phyloP scores from a whole-genome alignment of 305 asterid genomes.

The Fraxinus latifolia region DNA sequence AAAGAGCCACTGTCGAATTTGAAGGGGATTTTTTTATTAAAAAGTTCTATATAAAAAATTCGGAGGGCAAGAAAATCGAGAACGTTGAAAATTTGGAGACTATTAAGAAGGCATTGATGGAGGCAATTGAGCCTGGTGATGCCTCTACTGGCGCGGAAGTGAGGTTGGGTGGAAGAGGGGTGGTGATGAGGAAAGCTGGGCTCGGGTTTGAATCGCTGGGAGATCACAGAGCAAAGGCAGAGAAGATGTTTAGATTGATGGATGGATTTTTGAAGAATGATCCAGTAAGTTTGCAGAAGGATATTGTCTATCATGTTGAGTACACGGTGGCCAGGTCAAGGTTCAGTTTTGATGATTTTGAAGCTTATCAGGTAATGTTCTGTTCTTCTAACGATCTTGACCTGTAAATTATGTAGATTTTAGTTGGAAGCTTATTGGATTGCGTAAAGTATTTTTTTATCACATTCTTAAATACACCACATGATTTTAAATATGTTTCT shows the following conservation, averaged over 20 bases:
- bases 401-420: background rate
- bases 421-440: background rate
- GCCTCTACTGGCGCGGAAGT: slow-evolving; percentile 10
- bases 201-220: slow-evolving; percentile 33
- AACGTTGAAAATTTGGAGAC: slow-evolving; percentile 26
- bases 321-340: slow-evolving; percentile 51
- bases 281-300: slow-evolving; percentile 41
- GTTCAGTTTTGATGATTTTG: slow-evolving; percentile 54
- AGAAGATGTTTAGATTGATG: slow-evolving; percentile 45
- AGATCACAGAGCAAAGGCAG: slow-evolving; percentile 33
- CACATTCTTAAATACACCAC: background rate
- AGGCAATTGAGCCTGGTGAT: slow-evolving; percentile 29
- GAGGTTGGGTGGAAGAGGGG: slow-evolving; percentile 38
- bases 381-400: background rate
- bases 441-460: background rate
- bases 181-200: slow-evolving; percentile 43
- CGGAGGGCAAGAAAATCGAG: slow-evolving; percentile 38
- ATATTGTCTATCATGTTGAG: slow-evolving; percentile 50
- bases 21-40: slow-evolving; percentile 39
- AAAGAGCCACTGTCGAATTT: slow-evolving; percentile 41
- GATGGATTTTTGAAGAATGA: slow-evolving; percentile 43
- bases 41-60: slow-evolving; percentile 33
- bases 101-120: slow-evolving; percentile 33
- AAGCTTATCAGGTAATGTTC: slow-evolving; percentile 45
- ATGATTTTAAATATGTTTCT: background rate